phyloP scores from a whole-genome alignment of 2,329 filamentous ascomycete genomes.

The Clonostachys rosea region DNA sequence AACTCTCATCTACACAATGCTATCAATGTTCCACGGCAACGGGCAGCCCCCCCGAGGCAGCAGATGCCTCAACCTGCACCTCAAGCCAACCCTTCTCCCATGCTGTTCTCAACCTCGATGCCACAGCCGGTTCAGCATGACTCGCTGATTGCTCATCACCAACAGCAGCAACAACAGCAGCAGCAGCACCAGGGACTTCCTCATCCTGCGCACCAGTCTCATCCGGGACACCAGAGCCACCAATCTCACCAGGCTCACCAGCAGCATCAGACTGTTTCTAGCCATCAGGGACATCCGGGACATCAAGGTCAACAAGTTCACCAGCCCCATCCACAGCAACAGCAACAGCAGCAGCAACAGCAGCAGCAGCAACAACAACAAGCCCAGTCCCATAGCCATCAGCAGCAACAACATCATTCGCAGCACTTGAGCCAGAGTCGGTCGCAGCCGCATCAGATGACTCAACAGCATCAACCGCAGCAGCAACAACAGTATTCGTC shows the following conservation, averaged over 20 bases:
- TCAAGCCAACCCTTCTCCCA: slow-evolving; percentile 26
- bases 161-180: slow-evolving; percentile 15
- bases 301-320: slow-evolving; percentile 18
- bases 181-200: slow-evolving; percentile 13
- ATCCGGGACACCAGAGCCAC: slow-evolving; percentile 15
- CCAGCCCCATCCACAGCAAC: slow-evolving; percentile 14
- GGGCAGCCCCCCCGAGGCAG: slow-evolving; percentile 35
- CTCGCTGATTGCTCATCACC: slow-evolving; percentile 35
- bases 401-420: slow-evolving; percentile 20
- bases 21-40: slow-evolving; percentile 37
- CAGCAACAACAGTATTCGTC: slow-evolving; percentile 14
- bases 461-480: slow-evolving; percentile 13
- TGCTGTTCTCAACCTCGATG: slow-evolving; percentile 29
- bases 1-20: slow-evolving; percentile 40
- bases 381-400: slow-evolving; percentile 16
- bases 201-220: slow-evolving; percentile 13
- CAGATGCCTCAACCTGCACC: slow-evolving; percentile 37
- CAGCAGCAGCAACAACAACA: slow-evolving; percentile 22
- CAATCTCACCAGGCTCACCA: slow-evolving; percentile 19
- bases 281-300: slow-evolving; percentile 10
- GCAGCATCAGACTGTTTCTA: slow-evolving; percentile 7
- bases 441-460: slow-evolving; percentile 10
- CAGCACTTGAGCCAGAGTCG: slow-evolving; percentile 23
- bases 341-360: slow-evolving; percentile 17
- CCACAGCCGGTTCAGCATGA: slow-evolving; percentile 36